Evolutionary conservation across 169 alveolate species (phyloP).

Genomic region (Plasmodium gaboni): DNA sequence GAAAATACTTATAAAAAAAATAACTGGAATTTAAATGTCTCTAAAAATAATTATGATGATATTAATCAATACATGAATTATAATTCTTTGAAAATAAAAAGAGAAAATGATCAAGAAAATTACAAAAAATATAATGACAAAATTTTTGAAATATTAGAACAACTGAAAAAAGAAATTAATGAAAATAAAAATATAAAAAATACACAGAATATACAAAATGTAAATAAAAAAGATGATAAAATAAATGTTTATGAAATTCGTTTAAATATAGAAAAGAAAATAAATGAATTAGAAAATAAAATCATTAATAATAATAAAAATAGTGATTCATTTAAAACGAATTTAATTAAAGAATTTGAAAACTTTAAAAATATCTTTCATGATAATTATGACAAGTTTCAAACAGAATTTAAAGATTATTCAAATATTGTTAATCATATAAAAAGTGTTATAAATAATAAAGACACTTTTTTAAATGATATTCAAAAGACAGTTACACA

Average conservation of each 20-base stretch:
- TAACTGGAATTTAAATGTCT: constrained; percentile 9
- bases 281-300: constrained; percentile 43
- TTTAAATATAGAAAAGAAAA: constrained; percentile 23
- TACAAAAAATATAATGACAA: not conserved
- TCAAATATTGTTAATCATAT: constrained; percentile 36
- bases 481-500: constrained; percentile 33
- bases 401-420: constrained; percentile 54
- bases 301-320: constrained; percentile 21
- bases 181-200: constrained; percentile 9
- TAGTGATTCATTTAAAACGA: constrained; percentile 30
- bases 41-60: constrained; percentile 56
- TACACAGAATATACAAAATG: not conserved
- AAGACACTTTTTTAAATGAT: constrained; percentile 32
- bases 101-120: not conserved
- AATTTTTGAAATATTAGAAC: constrained; percentile 27
- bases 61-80: constrained; percentile 46
- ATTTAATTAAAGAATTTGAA: constrained; percentile 64
- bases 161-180: constrained; percentile 17
- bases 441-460: constrained; percentile 37
- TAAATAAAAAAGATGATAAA: constrained; percentile 17
- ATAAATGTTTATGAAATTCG: constrained; percentile 9
- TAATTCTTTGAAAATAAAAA: constrained; percentile 25
- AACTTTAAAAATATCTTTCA: constrained; percentile 52
- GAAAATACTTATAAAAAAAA: not conserved
- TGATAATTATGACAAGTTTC: constrained; percentile 46